Evolutionary conservation across 1,284 basidiomycete species (phyloP).

Genomic region (Microbotryum silenes-acaulis): DNA sequence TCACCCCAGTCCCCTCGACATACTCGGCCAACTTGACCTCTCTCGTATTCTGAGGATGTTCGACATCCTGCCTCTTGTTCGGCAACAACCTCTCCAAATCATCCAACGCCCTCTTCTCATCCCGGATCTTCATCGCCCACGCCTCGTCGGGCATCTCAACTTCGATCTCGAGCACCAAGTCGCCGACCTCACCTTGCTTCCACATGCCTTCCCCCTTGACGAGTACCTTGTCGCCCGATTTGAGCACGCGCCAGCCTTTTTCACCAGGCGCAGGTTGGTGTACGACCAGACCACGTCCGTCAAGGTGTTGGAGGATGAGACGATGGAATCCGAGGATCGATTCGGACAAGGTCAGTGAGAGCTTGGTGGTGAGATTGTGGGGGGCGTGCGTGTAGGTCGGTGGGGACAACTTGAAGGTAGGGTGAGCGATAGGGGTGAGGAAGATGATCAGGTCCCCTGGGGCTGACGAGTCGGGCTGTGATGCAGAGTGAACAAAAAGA

Average conservation of each 20-base stretch:
- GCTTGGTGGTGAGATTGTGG: constrained; percentile 41
- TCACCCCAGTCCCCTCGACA: constrained; percentile 56
- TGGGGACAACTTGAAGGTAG: constrained; percentile 64
- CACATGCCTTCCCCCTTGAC: constrained; percentile 75
- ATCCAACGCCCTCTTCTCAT: constrained; percentile 46
- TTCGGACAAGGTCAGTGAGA: constrained; percentile 74
- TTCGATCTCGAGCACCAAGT: constrained; percentile 69
- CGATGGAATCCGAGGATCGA: constrained; percentile 82
- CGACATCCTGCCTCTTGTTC: constrained; percentile 62
- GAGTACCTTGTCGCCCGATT: constrained; percentile 62
- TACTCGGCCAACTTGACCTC: constrained; percentile 64
- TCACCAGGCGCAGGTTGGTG: constrained; percentile 48
- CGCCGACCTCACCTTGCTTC: constrained; percentile 67
- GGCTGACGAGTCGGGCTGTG: constrained; percentile 20
- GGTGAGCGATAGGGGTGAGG: constrained; percentile 60
- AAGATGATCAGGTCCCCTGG: constrained; percentile 66
- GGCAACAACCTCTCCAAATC: constrained; percentile 37
- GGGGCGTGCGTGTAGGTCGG: constrained; percentile 44
- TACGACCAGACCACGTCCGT: constrained; percentile 75
- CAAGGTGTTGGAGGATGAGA: constrained; percentile 76
- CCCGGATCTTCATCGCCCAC: constrained; percentile 55
- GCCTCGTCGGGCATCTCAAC: constrained; percentile 73
- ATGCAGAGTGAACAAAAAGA: neutral
- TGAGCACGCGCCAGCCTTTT: constrained; percentile 60
- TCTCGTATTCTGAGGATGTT: constrained; percentile 60